Conservation (phyloP, 1,139 yeast species). For the Kurtzmaniella quercitrusa region DNA sequence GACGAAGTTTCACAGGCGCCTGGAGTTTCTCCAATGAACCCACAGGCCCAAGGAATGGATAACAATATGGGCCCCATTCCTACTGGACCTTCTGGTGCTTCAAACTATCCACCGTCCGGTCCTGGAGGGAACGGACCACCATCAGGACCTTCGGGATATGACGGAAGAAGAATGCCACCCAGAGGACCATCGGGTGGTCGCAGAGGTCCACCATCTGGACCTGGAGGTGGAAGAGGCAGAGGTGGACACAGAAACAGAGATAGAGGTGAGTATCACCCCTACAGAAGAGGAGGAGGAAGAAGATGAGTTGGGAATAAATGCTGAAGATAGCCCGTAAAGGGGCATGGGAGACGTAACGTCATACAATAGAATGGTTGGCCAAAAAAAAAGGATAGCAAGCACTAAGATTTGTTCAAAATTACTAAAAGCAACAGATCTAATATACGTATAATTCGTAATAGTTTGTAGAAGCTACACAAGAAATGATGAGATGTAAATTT, state of each 20-base stretch:
- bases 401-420: background rate
- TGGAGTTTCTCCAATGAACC: constrained; percentile 50
- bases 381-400: background rate
- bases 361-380: background rate
- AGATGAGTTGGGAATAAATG: background rate
- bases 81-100: constrained; percentile 13
- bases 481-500: background rate
- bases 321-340: background rate
- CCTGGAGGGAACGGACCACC: constrained; percentile 9
- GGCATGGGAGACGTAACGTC: background rate
- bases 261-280: constrained; percentile 30
- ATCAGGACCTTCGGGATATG: constrained; percentile 5
- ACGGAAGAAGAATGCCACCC: constrained; percentile 29
- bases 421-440: background rate
- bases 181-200: constrained; percentile 28
- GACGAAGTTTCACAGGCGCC: constrained; percentile 19
- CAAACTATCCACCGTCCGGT: constrained; percentile 21
- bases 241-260: constrained; percentile 22
- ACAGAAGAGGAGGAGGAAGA: constrained; percentile 24
- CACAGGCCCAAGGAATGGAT: constrained; percentile 44
- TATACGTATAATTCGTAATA: background rate
- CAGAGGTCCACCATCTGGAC: constrained; percentile 38
- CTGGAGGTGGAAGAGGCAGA: constrained; percentile 22
- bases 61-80: background rate
- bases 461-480: background rate